These are phyloP conservation scores for Colletotrichum eleusines DNA, from an alignment of 2,329 filamentous ascomycete species.

Conservation along the genomic window DNA sequence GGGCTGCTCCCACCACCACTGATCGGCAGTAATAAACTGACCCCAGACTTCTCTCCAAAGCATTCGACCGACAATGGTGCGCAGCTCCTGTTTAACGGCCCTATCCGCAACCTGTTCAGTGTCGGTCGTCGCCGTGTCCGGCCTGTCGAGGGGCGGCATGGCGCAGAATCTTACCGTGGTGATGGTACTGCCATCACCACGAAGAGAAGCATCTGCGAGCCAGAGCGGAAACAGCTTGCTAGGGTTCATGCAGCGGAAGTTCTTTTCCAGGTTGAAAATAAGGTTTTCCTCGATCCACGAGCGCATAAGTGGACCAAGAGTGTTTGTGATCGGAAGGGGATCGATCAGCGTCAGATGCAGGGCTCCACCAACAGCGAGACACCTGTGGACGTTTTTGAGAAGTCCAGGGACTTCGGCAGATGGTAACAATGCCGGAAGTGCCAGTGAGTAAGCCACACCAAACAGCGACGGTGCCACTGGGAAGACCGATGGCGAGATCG, in stretches of 20 bases:
- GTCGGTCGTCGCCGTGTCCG: conserved; percentile 43
- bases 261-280: conserved; percentile 67
- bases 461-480: conserved; percentile 59
- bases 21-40: conserved; percentile 58
- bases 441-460: conserved; percentile 63
- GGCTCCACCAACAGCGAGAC: conserved; percentile 66
- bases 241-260: conserved; percentile 71
- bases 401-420: conserved; percentile 68
- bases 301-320: conserved; percentile 67
- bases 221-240: conserved; percentile 69
- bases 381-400: conserved; percentile 67
- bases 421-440: conserved; percentile 68
- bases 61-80: conserved; percentile 65
- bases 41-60: conserved; percentile 74
- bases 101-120: conserved; percentile 46
- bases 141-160: conserved; percentile 49
- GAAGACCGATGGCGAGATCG: conserved; percentile 51
- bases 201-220: conserved; percentile 67
- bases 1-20: conserved; percentile 74
- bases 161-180: conserved; percentile 65
- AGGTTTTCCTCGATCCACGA: conserved; percentile 73
- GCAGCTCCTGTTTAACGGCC: conserved; percentile 60
- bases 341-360: conserved; percentile 73
- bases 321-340: conserved; percentile 67
- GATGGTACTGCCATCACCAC: conserved; percentile 60